These are phyloP conservation scores for Rhizopogon salebrosus DNA, from an alignment of 768 basidiomycete genomes.

Conservation along the genomic window DNA sequence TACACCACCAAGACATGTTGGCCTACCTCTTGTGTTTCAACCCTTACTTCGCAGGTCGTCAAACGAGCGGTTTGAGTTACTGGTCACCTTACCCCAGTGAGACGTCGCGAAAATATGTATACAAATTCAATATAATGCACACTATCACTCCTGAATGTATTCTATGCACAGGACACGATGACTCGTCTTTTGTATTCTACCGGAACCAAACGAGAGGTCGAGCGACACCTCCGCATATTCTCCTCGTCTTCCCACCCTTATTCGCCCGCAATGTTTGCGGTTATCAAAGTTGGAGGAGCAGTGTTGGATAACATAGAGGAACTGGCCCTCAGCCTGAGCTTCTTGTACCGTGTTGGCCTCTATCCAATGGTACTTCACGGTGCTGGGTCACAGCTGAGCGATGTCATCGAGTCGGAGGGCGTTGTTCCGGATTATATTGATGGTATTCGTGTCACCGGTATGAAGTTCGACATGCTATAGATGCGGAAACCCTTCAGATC, in stretches of 20 bases:
- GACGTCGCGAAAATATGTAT: slow-evolving; percentile 29
- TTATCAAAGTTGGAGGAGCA: slow-evolving; percentile 97
- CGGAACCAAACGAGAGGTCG: slow-evolving; percentile 95
- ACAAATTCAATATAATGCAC: not conserved
- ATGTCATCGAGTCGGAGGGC: slow-evolving; percentile 88
- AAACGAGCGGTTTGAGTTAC: slow-evolving; percentile 46
- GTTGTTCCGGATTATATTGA: slow-evolving; percentile 96
- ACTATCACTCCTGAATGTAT: not conserved
- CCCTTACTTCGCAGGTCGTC: slow-evolving; percentile 23
- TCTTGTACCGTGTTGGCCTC: slow-evolving; percentile 94
- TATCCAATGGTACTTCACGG: slow-evolving; percentile 98
- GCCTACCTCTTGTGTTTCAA: slow-evolving; percentile 20
- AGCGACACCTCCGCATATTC: slow-evolving; percentile 97
- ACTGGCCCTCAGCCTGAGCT: slow-evolving; percentile 90
- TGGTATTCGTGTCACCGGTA: slow-evolving; percentile 94
- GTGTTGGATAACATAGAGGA: slow-evolving; percentile 91
- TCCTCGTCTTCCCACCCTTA: slow-evolving; percentile 85
- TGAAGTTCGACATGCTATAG: slow-evolving; percentile 37
- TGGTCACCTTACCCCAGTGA: slow-evolving; percentile 31
- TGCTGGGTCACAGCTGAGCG: slow-evolving; percentile 92
- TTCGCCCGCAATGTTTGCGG: slow-evolving; percentile 91
- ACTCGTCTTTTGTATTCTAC: slow-evolving; percentile 94
- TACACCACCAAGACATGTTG: slow-evolving; percentile 22
- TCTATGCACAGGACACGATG: slow-evolving; percentile 77
- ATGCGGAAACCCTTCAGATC: slow-evolving; percentile 89